Percentiles rank a stretch among this genome's conserved stretches.
Evolutionary conservation across 495 filamentous ascomycete genomes (phyloP).

Genomic region (Amorphotheca resinae): DNA sequence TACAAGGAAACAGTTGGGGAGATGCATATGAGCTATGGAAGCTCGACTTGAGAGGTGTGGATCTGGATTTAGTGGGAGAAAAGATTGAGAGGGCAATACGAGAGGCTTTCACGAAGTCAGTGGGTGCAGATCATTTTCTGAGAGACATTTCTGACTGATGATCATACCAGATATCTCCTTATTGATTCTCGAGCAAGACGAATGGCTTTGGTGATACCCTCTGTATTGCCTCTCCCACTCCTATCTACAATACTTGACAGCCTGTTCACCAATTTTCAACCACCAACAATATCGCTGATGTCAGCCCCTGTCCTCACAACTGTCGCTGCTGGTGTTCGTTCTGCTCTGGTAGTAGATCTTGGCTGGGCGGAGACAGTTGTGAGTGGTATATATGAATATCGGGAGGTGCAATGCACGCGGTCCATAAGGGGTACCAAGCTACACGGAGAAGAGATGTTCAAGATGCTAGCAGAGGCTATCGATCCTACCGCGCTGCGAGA

Average conservation of each 20-base stretch:
- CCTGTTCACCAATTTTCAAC: constrained; percentile 66
- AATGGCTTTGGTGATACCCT: constrained; percentile 59
- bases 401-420: constrained; percentile 55
- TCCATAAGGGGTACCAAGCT: constrained; percentile 62
- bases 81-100: constrained; percentile 76
- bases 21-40: constrained; percentile 70
- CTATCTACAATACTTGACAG: constrained; percentile 62
- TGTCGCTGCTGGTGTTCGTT: constrained; percentile 70
- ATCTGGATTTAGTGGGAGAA: constrained; percentile 72
- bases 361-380: constrained; percentile 83
- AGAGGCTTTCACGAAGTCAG: constrained; percentile 68
- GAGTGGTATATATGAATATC: constrained; percentile 77
- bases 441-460: constrained; percentile 55
- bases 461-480: constrained; percentile 38
- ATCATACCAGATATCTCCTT: constrained; percentile 49
- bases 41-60: constrained; percentile 54
- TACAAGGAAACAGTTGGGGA: constrained; percentile 46
- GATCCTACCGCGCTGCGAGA: constrained; percentile 7
- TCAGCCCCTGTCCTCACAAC: constrained; percentile 57
- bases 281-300: constrained; percentile 70
- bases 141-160: constrained; percentile 1
- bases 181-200: constrained; percentile 64
- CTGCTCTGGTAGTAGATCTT: constrained; percentile 72
- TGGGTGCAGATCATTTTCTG: background rate
- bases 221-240: constrained; percentile 64